Evolutionary conservation across 176 grass and related monocot species (phyloP).

Genomic region (Ensete glaucum): DNA sequence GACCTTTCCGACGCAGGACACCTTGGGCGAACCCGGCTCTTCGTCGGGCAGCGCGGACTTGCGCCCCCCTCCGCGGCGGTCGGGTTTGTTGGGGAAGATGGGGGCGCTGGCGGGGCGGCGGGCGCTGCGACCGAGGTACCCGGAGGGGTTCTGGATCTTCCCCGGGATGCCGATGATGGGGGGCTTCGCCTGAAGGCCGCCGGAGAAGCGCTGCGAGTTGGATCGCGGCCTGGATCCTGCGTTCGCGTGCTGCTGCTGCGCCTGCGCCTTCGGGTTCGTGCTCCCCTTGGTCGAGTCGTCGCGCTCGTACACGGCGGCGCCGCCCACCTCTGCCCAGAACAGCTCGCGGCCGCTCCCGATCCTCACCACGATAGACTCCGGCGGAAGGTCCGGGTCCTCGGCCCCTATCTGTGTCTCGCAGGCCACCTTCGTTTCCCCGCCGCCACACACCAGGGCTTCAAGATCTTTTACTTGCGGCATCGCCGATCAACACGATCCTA

Average conservation of each 20-base stretch:
- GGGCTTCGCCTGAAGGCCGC: conserved; percentile 46
- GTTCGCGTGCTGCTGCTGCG: neutral
- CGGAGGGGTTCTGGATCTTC: conserved; percentile 33
- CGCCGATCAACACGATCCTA: neutral
- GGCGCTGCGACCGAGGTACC: conserved; percentile 10
- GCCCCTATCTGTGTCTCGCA: neutral
- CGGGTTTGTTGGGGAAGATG: conserved; percentile 60
- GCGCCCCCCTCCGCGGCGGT: conserved; percentile 26
- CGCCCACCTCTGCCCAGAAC: conserved; percentile 41
- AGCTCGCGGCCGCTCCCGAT: conserved; percentile 36
- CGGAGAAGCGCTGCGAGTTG: conserved; percentile 58
- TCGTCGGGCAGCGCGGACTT: conserved; percentile 41
- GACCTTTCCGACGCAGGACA: conserved; percentile 92
- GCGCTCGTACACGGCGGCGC: conserved; percentile 61
- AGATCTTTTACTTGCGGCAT: conserved; percentile 13
- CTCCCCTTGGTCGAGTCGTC: conserved; percentile 83
- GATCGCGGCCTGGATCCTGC: conserved; percentile 2
- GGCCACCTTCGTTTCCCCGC: neutral
- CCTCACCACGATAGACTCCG: conserved; percentile 28
- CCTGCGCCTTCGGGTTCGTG: conserved; percentile 81
- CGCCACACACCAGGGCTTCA: neutral
- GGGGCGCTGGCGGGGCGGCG: conserved; percentile 23
- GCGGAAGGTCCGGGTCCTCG: conserved; percentile 15
- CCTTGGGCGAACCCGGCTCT: conserved; percentile 67
- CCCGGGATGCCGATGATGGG: conserved; percentile 49